Percentiles rank a stretch among this genome's conserved stretches.
These are phyloP conservation scores for Dendrobium officinale DNA, from an alignment of 106 monocot species.

Conservation along the genomic window DNA sequence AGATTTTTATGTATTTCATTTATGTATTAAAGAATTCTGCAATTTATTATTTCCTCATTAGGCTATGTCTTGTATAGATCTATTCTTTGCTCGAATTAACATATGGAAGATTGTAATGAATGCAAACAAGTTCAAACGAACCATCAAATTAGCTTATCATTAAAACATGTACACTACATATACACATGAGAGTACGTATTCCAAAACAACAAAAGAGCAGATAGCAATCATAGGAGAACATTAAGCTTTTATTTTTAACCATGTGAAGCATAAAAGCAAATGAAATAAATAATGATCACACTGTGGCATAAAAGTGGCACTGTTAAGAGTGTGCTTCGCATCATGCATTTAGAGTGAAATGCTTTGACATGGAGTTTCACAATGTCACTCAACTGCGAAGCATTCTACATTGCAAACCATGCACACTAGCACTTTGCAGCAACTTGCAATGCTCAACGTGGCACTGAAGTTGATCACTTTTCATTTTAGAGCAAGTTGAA, in stretches of 20 bases:
- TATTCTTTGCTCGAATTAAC: too few relatives aligned
- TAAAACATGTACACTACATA: not conserved
- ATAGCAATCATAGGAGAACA: not conserved
- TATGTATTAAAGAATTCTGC: too few relatives aligned
- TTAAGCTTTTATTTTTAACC: not conserved
- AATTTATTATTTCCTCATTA: too few relatives aligned
- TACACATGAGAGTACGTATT: not conserved
- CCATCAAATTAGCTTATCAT: conserved; percentile 26
- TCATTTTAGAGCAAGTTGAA: not conserved
- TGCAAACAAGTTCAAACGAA: conserved; percentile 75
- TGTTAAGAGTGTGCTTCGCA: not conserved
- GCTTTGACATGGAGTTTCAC: not conserved
- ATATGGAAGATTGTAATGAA: too few relatives aligned
- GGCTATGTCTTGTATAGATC: too few relatives aligned
- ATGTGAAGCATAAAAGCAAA: not conserved
- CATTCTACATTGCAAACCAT: not conserved
- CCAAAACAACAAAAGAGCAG: not conserved
- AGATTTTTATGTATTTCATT: too few relatives aligned
- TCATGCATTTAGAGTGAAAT: not conserved
- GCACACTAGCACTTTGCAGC: not conserved
- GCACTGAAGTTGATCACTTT: not conserved
- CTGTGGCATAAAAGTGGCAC: not conserved
- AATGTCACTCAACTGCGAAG: not conserved
- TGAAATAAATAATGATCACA: not conserved
- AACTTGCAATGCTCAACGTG: not conserved